Evolutionary conservation across 2,329 filamentous ascomycete genomes (phyloP), one percentile per base, ranked within the genome.

Genomic region (Tolypocladium capitatum): DNA sequence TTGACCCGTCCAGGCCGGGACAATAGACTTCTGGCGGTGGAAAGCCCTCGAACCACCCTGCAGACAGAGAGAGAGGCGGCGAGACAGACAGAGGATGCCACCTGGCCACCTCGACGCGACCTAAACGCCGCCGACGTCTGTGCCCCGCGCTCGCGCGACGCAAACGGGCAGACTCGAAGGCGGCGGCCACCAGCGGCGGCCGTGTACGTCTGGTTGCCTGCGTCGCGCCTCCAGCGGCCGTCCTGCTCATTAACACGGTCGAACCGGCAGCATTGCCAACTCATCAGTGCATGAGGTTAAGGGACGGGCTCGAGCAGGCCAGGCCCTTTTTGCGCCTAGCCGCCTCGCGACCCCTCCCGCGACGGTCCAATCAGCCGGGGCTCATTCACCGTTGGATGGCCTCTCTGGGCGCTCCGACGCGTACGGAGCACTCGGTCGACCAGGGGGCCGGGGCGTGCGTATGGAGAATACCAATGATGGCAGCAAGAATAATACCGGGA

Each of bases 211-310:
- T 27, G 21, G 27, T n/a, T 7, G 3, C 20, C 36, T 30, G 24
- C 28, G 28, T 2, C 28, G 24, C 24, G 24, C 24, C 24, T 3
- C 24, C 24, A n/a, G 21, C 21, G 9, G 21, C 8, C 14, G 21
- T 24, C 38, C 24, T 24, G 38, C 63, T 66, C 60, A 63, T 71
- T 72, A 75, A 74, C 72, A 69, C 74, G 70, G 71, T 75, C 69
- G 69, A 60, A 38, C 21, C 32, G 5, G 47, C 51, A 41, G 56
- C 74, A 78, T 66, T 84, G 81, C 80, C 82, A 85, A 78, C 81
- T 81, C 82, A 85, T 84, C 81, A 79, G 66, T 84, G 80, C 82
- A 82, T 85, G 73, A 74, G 70, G 65, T 66, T 66, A 18, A 18
- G 28, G 24, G 40, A 65, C 65, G 63, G 66, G 55, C 53, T 58